Evolutionary conservation across 352 stramenopile genomes (phyloP), one percentile per base, ranked within the genome.

Genomic region (Phytophthora sp.): DNA sequence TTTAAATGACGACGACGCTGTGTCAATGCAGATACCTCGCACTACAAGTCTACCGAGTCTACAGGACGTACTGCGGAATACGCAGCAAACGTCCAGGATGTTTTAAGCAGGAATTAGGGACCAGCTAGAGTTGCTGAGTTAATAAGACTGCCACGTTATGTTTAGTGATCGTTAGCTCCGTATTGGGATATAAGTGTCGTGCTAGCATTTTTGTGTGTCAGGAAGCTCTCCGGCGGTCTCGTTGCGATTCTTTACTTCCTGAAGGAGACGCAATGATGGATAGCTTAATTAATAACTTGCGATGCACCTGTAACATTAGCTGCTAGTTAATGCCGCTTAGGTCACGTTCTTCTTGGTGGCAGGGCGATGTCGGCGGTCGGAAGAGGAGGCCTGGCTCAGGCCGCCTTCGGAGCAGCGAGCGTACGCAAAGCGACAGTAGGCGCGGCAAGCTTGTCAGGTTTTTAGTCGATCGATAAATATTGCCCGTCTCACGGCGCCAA

Each of bases 31-130:
- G n/a, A 49, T 59, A 21, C 16, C 47, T 39, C 36, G 57, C 21
- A 65, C 27, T 16, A 13, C 47, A 36, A 49, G 57, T 16, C 38
- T 70, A 16, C 62, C 62, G 24, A 52, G 46, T 53, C 41, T 84
- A 35, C 70, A 69, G 45, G 72, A 81, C 27, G 69, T 57, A 18
- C 57, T 84, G 23, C 58, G 52, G 6, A 70, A 71, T 45, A 64
- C 55, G 6, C 63, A 70, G 41, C 63, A 59, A 18, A 33, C 60
- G 9, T 68, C 45, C 13, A 66, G 65, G 36, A 42, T n/a, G 16
- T 18, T 65, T 12, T 45, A 57, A 29, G 26, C 29, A n/a, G n/a
- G n/a, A n/a, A n/a, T n/a, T n/a, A n/a, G n/a, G n/a, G n/a, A n/a
- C n/a, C n/a, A n/a, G n/a, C n/a, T n/a, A n/a, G n/a, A n/a, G n/a